Conservation (phyloP, 2,329 filamentous ascomycete species). For the Coccinonectria pachysandricola region DNA sequence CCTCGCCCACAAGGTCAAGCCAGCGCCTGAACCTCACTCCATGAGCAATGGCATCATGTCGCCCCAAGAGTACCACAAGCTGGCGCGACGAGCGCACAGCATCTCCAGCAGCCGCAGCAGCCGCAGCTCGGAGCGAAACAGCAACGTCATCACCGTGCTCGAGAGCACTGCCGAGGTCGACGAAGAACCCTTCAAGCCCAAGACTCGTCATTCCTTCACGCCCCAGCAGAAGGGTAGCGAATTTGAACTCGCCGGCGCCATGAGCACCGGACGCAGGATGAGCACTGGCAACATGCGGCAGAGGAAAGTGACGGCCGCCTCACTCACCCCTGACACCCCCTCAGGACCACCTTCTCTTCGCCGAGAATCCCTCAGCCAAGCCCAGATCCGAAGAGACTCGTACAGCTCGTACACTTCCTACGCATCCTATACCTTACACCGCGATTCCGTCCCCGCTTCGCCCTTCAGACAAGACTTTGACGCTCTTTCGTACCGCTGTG, state of each 20-base stretch:
- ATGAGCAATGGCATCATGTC: slow-evolving; percentile 18
- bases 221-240: slow-evolving; percentile 10
- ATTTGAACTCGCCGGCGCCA: slow-evolving; percentile 4
- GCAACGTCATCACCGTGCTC: slow-evolving; percentile 25
- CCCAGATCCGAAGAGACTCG: neutral
- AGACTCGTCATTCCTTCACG: slow-evolving; percentile 23
- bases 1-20: slow-evolving; percentile 34
- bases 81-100: slow-evolving; percentile 28
- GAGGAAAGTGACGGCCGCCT: neutral
- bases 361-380: neutral
- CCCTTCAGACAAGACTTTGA: neutral
- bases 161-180: slow-evolving; percentile 27
- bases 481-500: too few species aligned
- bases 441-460: neutral
- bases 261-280: slow-evolving; percentile 20
- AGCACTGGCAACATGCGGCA: slow-evolving; percentile 28
- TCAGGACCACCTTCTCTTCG: neutral
- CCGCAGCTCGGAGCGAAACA: too few species aligned
- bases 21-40: slow-evolving; percentile 8
- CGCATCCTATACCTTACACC: neutral
- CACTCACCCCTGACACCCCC: neutral
- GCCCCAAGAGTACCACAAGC: slow-evolving; percentile 25
- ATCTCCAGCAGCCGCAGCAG: slow-evolving; percentile 23
- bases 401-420: neutral
- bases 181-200: slow-evolving; percentile 9